Conservation (phyloP, 768 basidiomycete genomes). For the Lactarius quietus region DNA sequence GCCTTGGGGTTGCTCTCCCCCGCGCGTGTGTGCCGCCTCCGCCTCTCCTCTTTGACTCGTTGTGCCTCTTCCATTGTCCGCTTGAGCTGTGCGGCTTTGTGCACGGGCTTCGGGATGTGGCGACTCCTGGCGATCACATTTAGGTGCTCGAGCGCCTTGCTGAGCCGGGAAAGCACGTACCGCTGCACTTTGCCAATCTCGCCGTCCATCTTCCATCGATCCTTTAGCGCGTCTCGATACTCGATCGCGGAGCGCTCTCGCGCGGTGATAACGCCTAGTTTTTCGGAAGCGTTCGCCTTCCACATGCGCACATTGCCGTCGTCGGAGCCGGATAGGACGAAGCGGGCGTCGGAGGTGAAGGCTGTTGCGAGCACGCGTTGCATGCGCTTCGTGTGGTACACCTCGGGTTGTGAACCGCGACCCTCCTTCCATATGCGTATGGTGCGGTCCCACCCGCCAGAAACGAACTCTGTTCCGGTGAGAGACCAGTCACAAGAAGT, state of each 20-base stretch:
- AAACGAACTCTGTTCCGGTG: constrained; percentile 92
- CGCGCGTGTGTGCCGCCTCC: constrained; percentile 83
- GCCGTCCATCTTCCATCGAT: constrained; percentile 83
- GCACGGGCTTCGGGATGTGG: constrained; percentile 87
- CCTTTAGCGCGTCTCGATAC: constrained; percentile 83
- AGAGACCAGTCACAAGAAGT: constrained; percentile 98
- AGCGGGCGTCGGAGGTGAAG: constrained; percentile 88
- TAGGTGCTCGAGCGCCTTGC: constrained; percentile 3
- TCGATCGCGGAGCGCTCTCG: constrained; percentile 90
- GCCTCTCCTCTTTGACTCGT: constrained; percentile 89
- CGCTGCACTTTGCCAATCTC: constrained; percentile 80
- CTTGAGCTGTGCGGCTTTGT: constrained; percentile 85
- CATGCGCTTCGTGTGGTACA: constrained; percentile 99
- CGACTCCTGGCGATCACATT: constrained; percentile 48
- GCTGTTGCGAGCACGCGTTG: constrained; percentile 89
- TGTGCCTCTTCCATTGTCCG: constrained; percentile 87
- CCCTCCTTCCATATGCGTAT: constrained; percentile 91
- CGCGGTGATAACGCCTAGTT: constrained; percentile 85
- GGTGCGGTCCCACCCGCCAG: constrained; percentile 95
- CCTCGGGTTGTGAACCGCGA: constrained; percentile 74
- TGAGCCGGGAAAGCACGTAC: constrained; percentile 40
- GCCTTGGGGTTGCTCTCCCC: constrained; percentile 87
- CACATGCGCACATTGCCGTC: constrained; percentile 94
- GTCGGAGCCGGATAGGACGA: constrained; percentile 87
- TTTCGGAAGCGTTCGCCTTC: constrained; percentile 92